phyloP scores from a whole-genome alignment of 176 grass and related monocot species.

The Typha latifolia region DNA sequence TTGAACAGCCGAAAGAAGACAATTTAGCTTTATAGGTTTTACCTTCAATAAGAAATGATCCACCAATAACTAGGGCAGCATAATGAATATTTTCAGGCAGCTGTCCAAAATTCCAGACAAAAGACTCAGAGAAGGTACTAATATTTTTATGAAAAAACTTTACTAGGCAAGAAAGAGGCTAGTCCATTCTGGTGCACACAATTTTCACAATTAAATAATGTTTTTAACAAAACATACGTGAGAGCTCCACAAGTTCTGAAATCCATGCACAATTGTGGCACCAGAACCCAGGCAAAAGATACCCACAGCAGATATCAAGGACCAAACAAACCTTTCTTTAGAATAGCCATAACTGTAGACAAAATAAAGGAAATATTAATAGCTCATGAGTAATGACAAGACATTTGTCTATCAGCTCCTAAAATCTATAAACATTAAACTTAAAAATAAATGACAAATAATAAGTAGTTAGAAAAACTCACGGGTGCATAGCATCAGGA shows the following conservation, averaged over 20 bases:
- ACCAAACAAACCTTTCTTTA: conserved; percentile 99
- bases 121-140: conserved; percentile 1
- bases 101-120: conserved; percentile 33
- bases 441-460: background rate
- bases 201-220: background rate
- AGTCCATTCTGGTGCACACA: no score
- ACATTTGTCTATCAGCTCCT: no score
- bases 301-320: conserved; percentile 93
- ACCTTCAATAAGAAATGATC: conserved; percentile 98
- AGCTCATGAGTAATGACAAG: background rate
- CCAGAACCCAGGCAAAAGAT: conserved; percentile 98
- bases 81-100: conserved; percentile 81
- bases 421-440: no score
- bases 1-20: background rate
- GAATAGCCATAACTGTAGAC: conserved; percentile 90
- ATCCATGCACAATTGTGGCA: conserved; percentile 89
- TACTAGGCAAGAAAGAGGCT: background rate
- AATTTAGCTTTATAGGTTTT: conserved; percentile 12
- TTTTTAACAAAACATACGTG: conserved; percentile 39
- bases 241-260: conserved; percentile 92
- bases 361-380: conserved; percentile 29
- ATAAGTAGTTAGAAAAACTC: conserved; percentile 23
- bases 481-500: conserved; percentile 94
- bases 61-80: conserved; percentile 91
- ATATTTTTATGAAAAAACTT: conserved; percentile 19